These are phyloP conservation scores for Calonectria fujianensis DNA, from an alignment of 2,329 filamentous ascomycete genomes.

Conservation along the genomic window DNA sequence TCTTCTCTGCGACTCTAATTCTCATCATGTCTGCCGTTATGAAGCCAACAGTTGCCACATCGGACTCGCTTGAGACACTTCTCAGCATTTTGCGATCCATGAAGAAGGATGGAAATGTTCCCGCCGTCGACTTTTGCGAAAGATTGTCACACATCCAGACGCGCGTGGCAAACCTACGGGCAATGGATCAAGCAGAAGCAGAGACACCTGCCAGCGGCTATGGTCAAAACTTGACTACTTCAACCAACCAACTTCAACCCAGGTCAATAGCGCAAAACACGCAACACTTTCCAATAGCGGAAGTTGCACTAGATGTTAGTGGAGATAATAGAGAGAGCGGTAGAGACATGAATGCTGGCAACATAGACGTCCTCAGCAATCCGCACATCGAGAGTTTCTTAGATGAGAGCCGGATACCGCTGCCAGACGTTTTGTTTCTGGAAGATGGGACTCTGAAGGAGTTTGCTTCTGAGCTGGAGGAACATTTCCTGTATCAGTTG, in stretches of 20 bases:
- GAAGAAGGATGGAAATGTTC: constrained; percentile 56
- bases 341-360: constrained; percentile 39
- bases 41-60: constrained; percentile 53
- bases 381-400: constrained; percentile 55
- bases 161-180: constrained; percentile 44
- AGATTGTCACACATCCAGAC: constrained; percentile 53
- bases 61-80: constrained; percentile 55
- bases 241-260: not conserved
- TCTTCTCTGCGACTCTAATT: constrained; percentile 72
- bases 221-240: not conserved
- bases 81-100: constrained; percentile 56
- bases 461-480: constrained; percentile 55
- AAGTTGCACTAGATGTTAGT: constrained; percentile 20
- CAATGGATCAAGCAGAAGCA: constrained; percentile 38
- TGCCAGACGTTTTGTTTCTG: constrained; percentile 51
- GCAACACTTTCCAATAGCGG: constrained; percentile 33
- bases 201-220: not conserved
- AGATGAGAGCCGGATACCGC: constrained; percentile 53
- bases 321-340: not conserved
- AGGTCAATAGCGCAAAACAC: not conserved
- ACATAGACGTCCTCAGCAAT: constrained; percentile 52
- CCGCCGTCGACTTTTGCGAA: constrained; percentile 56
- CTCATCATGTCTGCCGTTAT: constrained; percentile 68
- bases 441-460: constrained; percentile 54
- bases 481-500: constrained; percentile 49